These are phyloP conservation scores for Beauveria sp. DNA, from an alignment of 2,329 filamentous ascomycete genomes.

Conservation along the genomic window DNA sequence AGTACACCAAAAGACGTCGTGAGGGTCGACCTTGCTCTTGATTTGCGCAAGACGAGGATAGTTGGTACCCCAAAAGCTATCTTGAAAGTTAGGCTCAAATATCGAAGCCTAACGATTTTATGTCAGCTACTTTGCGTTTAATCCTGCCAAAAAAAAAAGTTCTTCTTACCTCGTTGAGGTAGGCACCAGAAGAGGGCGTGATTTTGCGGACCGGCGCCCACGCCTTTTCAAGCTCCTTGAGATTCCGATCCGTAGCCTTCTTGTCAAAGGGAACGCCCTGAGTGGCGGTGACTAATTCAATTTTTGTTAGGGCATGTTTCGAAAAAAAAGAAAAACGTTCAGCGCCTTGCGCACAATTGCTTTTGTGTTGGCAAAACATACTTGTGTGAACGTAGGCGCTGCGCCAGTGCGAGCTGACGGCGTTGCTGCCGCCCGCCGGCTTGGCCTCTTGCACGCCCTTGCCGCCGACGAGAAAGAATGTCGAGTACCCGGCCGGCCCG, in stretches of 20 bases:
- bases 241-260: constrained; percentile 20
- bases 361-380: constrained; percentile 11
- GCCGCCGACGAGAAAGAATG: constrained; percentile 34
- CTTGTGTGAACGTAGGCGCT: constrained; percentile 30
- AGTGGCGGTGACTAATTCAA: constrained; percentile 19
- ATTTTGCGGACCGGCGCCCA: constrained; percentile 32
- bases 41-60: constrained; percentile 36
- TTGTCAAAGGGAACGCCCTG: constrained; percentile 26
- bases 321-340: too few species aligned
- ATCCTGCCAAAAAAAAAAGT: too few species aligned
- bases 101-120: constrained; percentile 24
- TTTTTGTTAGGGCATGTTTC: too few species aligned
- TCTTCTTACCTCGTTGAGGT: constrained; percentile 35
- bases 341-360: too few species aligned
- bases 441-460: constrained; percentile 35
- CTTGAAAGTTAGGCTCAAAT: constrained; percentile 30
- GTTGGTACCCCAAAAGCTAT: constrained; percentile 37
- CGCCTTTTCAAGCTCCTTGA: constrained; percentile 18
- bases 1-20: constrained; percentile 40
- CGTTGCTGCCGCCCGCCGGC: constrained; percentile 36
- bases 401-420: constrained; percentile 40
- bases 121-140: neutral
- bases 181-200: constrained; percentile 33
- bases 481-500: constrained; percentile 20
- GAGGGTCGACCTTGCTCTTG: constrained; percentile 39